Percentiles rank a stretch among this genome's conserved stretches.
Conservation (phyloP, 108 stramenopile species). For the Epithemia pelagica region DNA sequence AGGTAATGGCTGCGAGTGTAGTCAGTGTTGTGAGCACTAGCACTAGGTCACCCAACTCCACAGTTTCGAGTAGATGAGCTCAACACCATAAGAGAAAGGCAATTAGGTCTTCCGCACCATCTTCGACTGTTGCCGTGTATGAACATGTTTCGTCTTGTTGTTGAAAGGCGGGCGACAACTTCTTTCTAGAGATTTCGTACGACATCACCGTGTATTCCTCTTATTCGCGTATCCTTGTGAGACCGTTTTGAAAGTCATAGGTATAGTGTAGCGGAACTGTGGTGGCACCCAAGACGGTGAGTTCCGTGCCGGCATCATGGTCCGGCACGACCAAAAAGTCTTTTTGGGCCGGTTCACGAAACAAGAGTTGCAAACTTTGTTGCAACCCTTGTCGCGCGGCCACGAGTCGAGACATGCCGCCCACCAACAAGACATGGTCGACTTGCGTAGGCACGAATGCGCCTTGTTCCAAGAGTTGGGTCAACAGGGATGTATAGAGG, state of each 20-base stretch:
- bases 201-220: too few species aligned
- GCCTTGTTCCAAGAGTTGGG: slow-evolving; percentile 49
- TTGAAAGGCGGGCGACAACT: too few species aligned
- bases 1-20: too few species aligned
- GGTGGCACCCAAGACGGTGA: slow-evolving; percentile 36
- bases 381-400: slow-evolving; percentile 24
- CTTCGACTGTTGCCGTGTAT: too few species aligned
- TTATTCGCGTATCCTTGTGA: too few species aligned
- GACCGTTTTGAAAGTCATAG: slow-evolving; percentile 29
- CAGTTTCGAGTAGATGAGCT: too few species aligned
- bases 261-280: slow-evolving; percentile 34
- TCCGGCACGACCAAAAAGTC: not conserved
- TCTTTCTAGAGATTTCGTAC: too few species aligned
- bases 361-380: not conserved
- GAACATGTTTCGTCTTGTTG: too few species aligned
- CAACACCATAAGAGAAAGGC: too few species aligned
- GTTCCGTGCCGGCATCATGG: slow-evolving; percentile 24
- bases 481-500: slow-evolving; percentile 47
- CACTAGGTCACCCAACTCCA: too few species aligned
- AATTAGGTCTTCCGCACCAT: too few species aligned
- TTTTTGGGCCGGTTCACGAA: not conserved
- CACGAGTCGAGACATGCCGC: slow-evolving; percentile 50
- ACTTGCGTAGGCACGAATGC: slow-evolving; percentile 36
- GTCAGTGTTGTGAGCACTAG: too few species aligned
- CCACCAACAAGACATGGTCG: slow-evolving; percentile 50